phyloP scores from a whole-genome alignment of 441 rosid genomes.

The Gossypium gossypioides region DNA sequence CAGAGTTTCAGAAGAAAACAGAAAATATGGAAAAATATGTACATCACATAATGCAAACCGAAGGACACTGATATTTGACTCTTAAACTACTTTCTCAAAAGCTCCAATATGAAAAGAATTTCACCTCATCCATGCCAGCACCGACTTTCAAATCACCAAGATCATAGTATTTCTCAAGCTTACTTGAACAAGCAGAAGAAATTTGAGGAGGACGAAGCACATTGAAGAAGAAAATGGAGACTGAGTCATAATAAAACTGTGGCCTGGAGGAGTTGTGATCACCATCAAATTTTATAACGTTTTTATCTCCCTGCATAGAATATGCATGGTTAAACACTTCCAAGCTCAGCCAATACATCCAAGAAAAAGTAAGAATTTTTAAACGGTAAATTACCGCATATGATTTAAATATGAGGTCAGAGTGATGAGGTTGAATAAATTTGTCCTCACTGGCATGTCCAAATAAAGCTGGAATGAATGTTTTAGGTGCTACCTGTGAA shows the following conservation, averaged over 20 bases:
- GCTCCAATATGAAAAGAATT: slow-evolving; percentile 16
- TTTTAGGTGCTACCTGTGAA: slow-evolving; percentile 69
- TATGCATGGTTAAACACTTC: slow-evolving; percentile 4
- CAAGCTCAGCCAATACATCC: background rate
- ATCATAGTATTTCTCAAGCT: slow-evolving; percentile 71
- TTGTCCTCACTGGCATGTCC: slow-evolving; percentile 88
- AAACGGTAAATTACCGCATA: slow-evolving; percentile 49
- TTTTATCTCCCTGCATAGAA: slow-evolving; percentile 79
- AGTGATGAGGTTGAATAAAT: slow-evolving; percentile 80
- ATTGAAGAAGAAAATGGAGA: slow-evolving; percentile 80
- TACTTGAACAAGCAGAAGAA: slow-evolving; percentile 40
- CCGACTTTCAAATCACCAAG: slow-evolving; percentile 49
- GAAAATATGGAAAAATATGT: background rate
- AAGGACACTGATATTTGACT: background rate
- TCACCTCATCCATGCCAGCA: slow-evolving; percentile 71
- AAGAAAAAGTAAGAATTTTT: slow-evolving; percentile 3
- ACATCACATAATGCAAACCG: background rate
- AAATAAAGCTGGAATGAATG: slow-evolving; percentile 81
- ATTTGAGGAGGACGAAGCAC: slow-evolving; percentile 76
- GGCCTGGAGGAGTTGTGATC: slow-evolving; percentile 94
- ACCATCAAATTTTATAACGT: slow-evolving; percentile 83
- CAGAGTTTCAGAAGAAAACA: background rate
- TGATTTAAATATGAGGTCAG: slow-evolving; percentile 64
- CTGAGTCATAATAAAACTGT: slow-evolving; percentile 80
- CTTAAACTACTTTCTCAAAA: slow-evolving; percentile 5